Base-by-base conservation (phyloP, 495 filamentous ascomycete species). In the Neurospora sp. region DNA sequence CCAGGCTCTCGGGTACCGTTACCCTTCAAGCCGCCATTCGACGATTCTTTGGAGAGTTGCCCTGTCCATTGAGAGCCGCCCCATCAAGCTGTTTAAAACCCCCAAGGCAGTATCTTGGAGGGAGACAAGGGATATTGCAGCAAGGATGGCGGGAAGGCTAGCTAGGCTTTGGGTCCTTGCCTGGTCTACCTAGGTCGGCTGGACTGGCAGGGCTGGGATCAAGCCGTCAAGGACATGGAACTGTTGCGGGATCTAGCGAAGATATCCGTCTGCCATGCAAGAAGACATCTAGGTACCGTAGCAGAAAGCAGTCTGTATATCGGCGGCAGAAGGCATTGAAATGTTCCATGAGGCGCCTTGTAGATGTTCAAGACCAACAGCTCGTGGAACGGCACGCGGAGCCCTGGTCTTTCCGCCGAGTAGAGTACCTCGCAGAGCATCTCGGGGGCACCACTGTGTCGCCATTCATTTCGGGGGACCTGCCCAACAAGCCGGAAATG, bases 61-160 rank as follows among this genome's bases (percentile, higher is more conserved):
- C 54, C 54, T 62, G 27, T 16, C 54, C 54, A 35, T 14, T 35
- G 54, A 59, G 27, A 66, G 27, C 27, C 54, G 54, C 27, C 54
- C 54, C 54, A 35, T 66, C 42, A 54, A 48, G 42, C 6, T n/a
- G 42, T 72, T 42, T 16, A 38, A 23, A 23, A 59, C 31, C 70
- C 27, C 31, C 20, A 12, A 54, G 48, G 75, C 73, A 72, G 73
- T 72, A 76, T 70, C 44, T 69, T 70, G 74, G 74, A 77, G 62
- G 39, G 40, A 73, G 39, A 69, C 75, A 73, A 77, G 76, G 76
- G 72, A 69, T 20, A 72, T 76, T 72, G 35, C 37, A 70, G 69
- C 76, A 77, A 69, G 76, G 76, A 76, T 77, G 41, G 72, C 74
- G 72, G 74, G 74, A 77, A 69, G 74, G 71, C 74, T 74, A 72